These are phyloP conservation scores for Simmondsia chinensis DNA, from an alignment of 148 eudicot species.

Conservation along the genomic window DNA sequence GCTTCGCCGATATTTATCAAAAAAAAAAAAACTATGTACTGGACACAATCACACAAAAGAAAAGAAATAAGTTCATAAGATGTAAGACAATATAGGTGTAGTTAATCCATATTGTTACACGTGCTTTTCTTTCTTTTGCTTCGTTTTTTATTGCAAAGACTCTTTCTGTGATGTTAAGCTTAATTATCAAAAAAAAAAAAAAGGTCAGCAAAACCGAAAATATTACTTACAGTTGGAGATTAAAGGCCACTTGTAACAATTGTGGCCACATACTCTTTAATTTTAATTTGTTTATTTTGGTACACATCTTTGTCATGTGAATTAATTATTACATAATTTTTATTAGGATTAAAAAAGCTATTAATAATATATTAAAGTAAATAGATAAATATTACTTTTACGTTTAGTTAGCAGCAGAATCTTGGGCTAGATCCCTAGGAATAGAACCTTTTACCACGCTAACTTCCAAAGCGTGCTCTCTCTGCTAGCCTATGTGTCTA, in stretches of 20 bases:
- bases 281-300: neutral
- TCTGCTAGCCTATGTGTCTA: slow-evolving; percentile 6
- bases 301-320: slow-evolving; percentile 3
- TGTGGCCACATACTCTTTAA: slow-evolving; percentile 3
- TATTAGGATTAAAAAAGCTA: slow-evolving; percentile 3
- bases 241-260: slow-evolving; percentile 4
- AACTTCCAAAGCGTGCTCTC: neutral
- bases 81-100: no score
- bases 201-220: no score
- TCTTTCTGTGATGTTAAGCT: no score
- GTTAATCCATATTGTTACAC: no score
- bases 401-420: slow-evolving; percentile 13
- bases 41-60: no score
- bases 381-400: slow-evolving; percentile 6
- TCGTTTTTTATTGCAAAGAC: no score
- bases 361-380: neutral
- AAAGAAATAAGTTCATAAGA: no score
- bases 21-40: no score
- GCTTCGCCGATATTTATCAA: no score
- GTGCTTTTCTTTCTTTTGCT: no score
- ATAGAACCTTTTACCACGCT: slow-evolving; percentile 28
- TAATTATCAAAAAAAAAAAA: no score
- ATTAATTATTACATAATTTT: slow-evolving; percentile 1
- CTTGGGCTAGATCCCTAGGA: slow-evolving; percentile 19
- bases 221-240: no score